A percentile compares a stretch with the other conserved stretches of the same genome.
Evolutionary conservation across 2,329 filamentous ascomycete genomes (phyloP).

Genomic region (Exophiala spinifera): DNA sequence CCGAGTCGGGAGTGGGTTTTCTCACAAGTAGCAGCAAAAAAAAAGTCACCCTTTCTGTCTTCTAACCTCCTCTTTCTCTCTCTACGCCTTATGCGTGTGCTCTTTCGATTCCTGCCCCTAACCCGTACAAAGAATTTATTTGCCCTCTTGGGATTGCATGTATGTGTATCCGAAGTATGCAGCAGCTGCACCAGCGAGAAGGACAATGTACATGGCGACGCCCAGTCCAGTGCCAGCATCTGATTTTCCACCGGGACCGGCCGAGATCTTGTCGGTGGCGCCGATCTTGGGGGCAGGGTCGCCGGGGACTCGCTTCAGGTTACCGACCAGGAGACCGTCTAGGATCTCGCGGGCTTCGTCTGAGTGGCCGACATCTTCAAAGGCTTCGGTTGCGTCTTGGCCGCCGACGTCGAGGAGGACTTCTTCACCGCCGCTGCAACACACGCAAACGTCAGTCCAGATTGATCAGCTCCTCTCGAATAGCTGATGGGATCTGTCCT

Average conservation of each 20-base stretch:
- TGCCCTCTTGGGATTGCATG: slow-evolving; percentile 58
- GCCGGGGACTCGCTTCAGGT: slow-evolving; percentile 77
- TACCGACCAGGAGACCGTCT: slow-evolving; percentile 69
- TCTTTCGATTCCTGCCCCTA: neutral
- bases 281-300: slow-evolving; percentile 71
- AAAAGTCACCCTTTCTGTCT: too few species aligned
- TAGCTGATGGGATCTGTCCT: neutral
- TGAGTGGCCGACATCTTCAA: slow-evolving; percentile 98
- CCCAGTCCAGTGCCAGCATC: slow-evolving; percentile 59
- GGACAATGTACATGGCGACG: slow-evolving; percentile 74
- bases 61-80: neutral
- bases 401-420: slow-evolving; percentile 93
- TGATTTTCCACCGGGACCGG: slow-evolving; percentile 34
- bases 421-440: slow-evolving; percentile 86
- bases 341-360: slow-evolving; percentile 97
- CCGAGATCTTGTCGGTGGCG: slow-evolving; percentile 47
- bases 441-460: neutral
- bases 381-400: slow-evolving; percentile 95
- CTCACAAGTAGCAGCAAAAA: neutral
- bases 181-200: slow-evolving; percentile 71
- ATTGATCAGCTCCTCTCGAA: neutral
- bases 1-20: neutral
- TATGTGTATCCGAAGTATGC: slow-evolving; percentile 86
- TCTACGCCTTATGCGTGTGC: too few species aligned
- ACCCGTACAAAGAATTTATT: slow-evolving; percentile 16